Conservation (phyloP, 768 basidiomycete genomes). For the Neoboletus subvelutipes region DNA sequence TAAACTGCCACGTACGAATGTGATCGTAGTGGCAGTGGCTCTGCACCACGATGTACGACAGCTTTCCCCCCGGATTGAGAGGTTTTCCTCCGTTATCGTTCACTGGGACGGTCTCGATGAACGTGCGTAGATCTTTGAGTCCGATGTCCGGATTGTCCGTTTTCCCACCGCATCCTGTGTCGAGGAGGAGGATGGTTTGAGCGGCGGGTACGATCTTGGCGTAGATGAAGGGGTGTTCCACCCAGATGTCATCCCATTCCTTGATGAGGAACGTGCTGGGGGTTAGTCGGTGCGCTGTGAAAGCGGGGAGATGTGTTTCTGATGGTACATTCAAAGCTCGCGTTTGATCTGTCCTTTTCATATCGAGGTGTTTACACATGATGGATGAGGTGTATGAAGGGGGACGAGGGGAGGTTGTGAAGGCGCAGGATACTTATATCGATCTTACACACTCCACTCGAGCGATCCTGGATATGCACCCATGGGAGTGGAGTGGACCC, state of each 20-base stretch:
- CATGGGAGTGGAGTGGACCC: background rate
- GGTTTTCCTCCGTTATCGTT: constrained; percentile 43
- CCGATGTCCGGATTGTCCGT: constrained; percentile 40
- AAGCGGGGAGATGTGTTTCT: constrained; percentile 24
- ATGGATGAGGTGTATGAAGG: background rate
- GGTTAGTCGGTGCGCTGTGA: constrained; percentile 37
- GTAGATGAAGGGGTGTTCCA: constrained; percentile 56
- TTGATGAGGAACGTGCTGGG: constrained; percentile 43
- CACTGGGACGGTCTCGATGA: constrained; percentile 47
- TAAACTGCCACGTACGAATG: constrained; percentile 42
- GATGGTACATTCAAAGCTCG: background rate
- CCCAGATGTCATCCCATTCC: constrained; percentile 51
- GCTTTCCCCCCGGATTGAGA: constrained; percentile 41
- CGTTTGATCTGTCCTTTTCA: background rate
- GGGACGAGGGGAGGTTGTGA: background rate
- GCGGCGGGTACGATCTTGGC: constrained; percentile 42
- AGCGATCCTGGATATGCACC: background rate
- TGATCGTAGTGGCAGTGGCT: constrained; percentile 62
- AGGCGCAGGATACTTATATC: too few species aligned
- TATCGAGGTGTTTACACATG: constrained; percentile 17
- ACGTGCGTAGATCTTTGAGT: constrained; percentile 45
- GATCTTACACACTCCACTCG: background rate
- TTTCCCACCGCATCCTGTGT: constrained; percentile 55
- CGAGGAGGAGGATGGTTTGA: constrained; percentile 47
- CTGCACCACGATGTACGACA: constrained; percentile 48